Evolutionary conservation across 768 basidiomycete genomes (phyloP).

Genomic region (Suillus weaverae): DNA sequence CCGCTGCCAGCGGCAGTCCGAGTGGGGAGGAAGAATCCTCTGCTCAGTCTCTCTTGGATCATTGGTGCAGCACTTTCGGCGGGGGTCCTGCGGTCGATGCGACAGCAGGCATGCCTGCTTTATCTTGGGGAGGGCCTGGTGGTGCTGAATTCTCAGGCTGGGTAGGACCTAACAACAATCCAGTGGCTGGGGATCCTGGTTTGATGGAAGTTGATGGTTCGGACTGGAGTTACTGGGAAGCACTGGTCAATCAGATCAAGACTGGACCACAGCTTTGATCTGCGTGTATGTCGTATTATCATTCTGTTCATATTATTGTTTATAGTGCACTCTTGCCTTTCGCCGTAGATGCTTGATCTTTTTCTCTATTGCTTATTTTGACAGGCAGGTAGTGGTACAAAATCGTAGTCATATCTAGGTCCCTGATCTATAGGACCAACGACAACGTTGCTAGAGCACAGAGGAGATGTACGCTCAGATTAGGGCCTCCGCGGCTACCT

Average conservation of each 20-base stretch:
- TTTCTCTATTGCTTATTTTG: constrained; percentile 8
- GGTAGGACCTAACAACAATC: constrained; percentile 44
- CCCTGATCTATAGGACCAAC: not conserved
- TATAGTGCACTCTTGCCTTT: constrained; percentile 8
- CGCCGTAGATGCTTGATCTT: constrained; percentile 9
- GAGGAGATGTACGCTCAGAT: not conserved
- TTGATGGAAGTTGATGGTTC: constrained; percentile 57
- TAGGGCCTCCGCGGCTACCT: constrained; percentile 1
- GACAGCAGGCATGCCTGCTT: constrained; percentile 42
- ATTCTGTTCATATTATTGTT: constrained; percentile 8
- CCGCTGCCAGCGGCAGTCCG: constrained; percentile 69
- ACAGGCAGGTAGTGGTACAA: constrained; percentile 1
- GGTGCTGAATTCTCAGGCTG: constrained; percentile 60
- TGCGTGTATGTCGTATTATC: constrained; percentile 5
- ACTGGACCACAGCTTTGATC: constrained; percentile 34
- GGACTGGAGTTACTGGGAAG: constrained; percentile 83
- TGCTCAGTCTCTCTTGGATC: constrained; percentile 77
- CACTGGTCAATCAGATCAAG: constrained; percentile 59
- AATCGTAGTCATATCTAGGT: not conserved
- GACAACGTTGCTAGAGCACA: constrained; percentile 2
- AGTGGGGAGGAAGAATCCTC: constrained; percentile 70
- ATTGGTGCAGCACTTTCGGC: constrained; percentile 83
- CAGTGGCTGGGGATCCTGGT: constrained; percentile 42
- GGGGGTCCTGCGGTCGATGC: constrained; percentile 56
- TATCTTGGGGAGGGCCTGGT: constrained; percentile 63